Base-by-base conservation (phyloP, 2,329 filamentous ascomycete species). In the Verticillium longisporum region DNA sequence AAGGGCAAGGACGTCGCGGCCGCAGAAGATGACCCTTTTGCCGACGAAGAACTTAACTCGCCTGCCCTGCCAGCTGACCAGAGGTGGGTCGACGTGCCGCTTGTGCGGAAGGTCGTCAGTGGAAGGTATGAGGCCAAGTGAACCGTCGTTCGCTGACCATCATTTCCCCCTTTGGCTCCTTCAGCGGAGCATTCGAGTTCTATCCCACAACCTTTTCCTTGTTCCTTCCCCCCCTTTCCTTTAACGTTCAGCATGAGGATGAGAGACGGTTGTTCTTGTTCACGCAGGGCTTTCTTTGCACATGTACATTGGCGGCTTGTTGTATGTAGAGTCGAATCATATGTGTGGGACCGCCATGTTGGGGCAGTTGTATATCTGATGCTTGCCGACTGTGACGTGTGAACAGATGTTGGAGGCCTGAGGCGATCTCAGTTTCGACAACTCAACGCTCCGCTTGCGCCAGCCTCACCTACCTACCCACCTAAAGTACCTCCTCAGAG, bases 81-180 rank as follows among this genome's bases (percentile, higher is more conserved):
- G 62, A 69, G 66, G 36, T 96, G 91, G 92, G 82, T 83, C 33
- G 83, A 86, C 50, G 83, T 96, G 41, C 84, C 86, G 11, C 79
- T 83, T 5, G 76, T 81, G 60, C 85, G 84, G 73, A 93, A 88
- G 75, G 72, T 95, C 66, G 81, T 90, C 31, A 88, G 85, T 70
- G 91, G 91, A 56, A 90, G 88, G 75, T 96, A 95, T 73, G 85
- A 90, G 68, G 84, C 85, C 32, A 79, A 72, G 61, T 77, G 59
- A 63, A 11, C 45, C 21, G 45, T 21, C 7, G 45, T 18, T 9
- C 7, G 45, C 21, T 53, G 45, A 53, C 10, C 26, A 31, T 1
- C 26, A 53, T 53, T 21, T 18, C 9, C 45, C 11, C 18, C 9
- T 53, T 53, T 18, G 4, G 26, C 26, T 31, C 26, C 26, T 31